Conservation (phyloP, 1,284 basidiomycete species). For the Ceratobasidium sp. region DNA sequence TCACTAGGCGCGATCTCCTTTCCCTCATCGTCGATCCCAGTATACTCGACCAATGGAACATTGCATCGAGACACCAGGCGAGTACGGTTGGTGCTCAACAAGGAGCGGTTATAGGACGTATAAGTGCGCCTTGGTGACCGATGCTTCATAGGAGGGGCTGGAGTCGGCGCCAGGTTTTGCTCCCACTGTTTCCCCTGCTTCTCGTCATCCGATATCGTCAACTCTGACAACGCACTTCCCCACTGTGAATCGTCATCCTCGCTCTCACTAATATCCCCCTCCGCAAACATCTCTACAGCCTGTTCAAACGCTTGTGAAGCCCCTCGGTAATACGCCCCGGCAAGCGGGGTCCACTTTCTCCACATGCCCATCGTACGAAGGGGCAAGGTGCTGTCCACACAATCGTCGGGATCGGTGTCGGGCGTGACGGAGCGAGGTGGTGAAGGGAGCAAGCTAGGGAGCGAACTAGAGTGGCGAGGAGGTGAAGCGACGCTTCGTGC, state of each 20-base stretch:
- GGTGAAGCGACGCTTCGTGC: slow-evolving; percentile 39
- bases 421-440: slow-evolving; percentile 16
- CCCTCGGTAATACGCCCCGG: slow-evolving; percentile 5
- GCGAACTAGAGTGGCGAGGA: not conserved
- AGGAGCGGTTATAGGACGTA: slow-evolving; percentile 34
- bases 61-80: slow-evolving; percentile 22
- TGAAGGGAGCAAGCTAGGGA: slow-evolving; percentile 9
- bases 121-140: slow-evolving; percentile 14
- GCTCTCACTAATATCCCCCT: slow-evolving; percentile 11
- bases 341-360: slow-evolving; percentile 32
- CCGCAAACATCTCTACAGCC: slow-evolving; percentile 6
- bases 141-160: not conserved
- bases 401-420: slow-evolving; percentile 36
- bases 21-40: slow-evolving; percentile 39
- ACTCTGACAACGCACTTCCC: slow-evolving; percentile 36
- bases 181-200: not conserved
- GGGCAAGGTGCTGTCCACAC: slow-evolving; percentile 17
- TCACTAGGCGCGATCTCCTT: slow-evolving; percentile 7
- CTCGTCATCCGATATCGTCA: not conserved
- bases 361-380: slow-evolving; percentile 40
- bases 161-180: not conserved
- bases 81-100: slow-evolving; percentile 8
- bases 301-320: slow-evolving; percentile 10
- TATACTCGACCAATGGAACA: slow-evolving; percentile 19
- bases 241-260: slow-evolving; percentile 38